phyloP scores from a whole-genome alignment of 208 protist genomes.

The Wallacemonas sp. region DNA sequence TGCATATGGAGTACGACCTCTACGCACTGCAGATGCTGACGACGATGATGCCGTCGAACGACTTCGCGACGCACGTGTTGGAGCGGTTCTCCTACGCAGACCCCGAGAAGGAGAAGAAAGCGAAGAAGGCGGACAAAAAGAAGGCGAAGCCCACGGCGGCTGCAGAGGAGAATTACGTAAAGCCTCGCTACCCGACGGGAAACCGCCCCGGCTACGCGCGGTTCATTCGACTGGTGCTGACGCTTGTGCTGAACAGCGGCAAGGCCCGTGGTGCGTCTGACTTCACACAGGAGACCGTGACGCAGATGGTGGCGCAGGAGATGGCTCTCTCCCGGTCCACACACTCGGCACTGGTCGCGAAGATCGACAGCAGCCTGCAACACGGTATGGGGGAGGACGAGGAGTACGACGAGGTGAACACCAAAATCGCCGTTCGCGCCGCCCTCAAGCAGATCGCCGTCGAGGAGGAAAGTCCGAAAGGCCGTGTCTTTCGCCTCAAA shows the following conservation, averaged over 20 bases:
- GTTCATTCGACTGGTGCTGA: conserved; percentile 69
- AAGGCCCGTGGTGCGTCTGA: conserved; percentile 30
- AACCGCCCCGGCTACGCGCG: conserved; percentile 19
- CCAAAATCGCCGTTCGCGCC: conserved; percentile 6
- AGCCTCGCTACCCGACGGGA: neutral
- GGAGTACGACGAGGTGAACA: conserved; percentile 3
- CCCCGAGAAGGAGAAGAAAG: neutral
- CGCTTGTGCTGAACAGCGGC: conserved; percentile 39
- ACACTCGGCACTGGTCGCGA: conserved; percentile 2
- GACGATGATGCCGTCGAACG: conserved; percentile 43
- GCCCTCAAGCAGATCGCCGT: conserved; percentile 47
- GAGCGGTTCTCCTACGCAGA: conserved; percentile 62
- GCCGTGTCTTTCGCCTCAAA: conserved; percentile 51
- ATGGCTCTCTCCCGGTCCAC: conserved; percentile 21
- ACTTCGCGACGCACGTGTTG: conserved; percentile 58
- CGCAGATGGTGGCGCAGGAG: conserved; percentile 27
- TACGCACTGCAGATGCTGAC: conserved; percentile 70
- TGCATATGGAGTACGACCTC: conserved; percentile 44
- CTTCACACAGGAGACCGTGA: conserved; percentile 22
- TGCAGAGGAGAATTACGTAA: too few relatives aligned
- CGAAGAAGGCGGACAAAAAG: neutral
- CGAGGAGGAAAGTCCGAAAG: conserved; percentile 20
- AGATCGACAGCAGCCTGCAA: neutral
- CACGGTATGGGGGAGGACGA: conserved; percentile 17
- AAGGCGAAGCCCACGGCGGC: too few relatives aligned